phyloP scores from a whole-genome alignment of 805 yeast genomes.

The Candida krabiensis region DNA sequence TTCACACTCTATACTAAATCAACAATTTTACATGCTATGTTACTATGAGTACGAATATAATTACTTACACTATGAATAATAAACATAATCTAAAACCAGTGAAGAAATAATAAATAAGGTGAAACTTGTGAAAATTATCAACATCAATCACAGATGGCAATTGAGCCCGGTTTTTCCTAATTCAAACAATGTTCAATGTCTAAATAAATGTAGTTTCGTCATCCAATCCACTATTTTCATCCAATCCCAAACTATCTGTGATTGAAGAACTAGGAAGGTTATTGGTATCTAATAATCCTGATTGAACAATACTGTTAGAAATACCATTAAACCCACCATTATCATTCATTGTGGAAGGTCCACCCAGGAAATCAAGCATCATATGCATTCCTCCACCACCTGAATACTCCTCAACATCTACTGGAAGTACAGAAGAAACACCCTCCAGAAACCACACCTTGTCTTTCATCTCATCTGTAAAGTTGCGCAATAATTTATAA shows the following conservation, averaged over 20 bases:
- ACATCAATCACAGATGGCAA: no score
- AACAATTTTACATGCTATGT: no score
- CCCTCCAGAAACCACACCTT: slow-evolving; percentile 94
- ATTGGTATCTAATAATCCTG: slow-evolving; percentile 51
- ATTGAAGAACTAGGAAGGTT: slow-evolving; percentile 54
- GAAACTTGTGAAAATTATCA: no score
- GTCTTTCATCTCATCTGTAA: slow-evolving; percentile 84
- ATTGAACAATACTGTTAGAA: slow-evolving; percentile 41
- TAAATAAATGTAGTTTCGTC: slow-evolving; percentile 40
- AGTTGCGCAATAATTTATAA: slow-evolving; percentile 76
- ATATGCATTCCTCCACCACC: slow-evolving; percentile 92
- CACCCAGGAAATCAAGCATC: slow-evolving; percentile 87
- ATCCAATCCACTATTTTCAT: slow-evolving; percentile 52
- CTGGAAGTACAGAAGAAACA: slow-evolving; percentile 83
- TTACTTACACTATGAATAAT: no score
- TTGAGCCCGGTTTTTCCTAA: no score
- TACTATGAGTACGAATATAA: no score
- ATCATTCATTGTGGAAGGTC: slow-evolving; percentile 41
- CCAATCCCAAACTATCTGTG: slow-evolving; percentile 46
- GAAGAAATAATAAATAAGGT: no score
- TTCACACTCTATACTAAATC: no score
- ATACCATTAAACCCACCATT: slow-evolving; percentile 43
- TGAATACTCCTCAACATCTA: slow-evolving; percentile 85
- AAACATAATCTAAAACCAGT: no score
- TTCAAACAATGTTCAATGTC: no score